phyloP scores from a whole-genome alignment of 345 rosid species.

The Anacardium occidentale region DNA sequence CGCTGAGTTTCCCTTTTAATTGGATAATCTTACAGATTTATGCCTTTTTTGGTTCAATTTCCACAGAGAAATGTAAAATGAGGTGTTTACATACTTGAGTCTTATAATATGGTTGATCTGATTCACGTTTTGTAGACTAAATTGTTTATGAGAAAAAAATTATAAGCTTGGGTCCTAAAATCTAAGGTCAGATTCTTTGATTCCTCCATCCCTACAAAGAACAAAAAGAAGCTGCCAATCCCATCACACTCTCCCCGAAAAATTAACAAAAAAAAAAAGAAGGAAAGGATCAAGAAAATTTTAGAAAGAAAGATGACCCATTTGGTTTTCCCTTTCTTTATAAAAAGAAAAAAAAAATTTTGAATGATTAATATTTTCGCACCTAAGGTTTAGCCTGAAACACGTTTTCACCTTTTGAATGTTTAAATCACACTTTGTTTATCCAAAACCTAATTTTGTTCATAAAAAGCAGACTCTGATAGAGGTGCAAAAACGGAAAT shows the following conservation, averaged over 20 bases:
- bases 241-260: conserved; percentile 33
- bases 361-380: too few relatives aligned
- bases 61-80: background rate
- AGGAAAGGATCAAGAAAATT: conserved; percentile 10
- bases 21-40: conserved; percentile 24
- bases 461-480: too few relatives aligned
- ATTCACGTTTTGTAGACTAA: conserved; percentile 35
- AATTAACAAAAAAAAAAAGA: conserved; percentile 2
- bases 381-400: too few relatives aligned
- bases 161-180: conserved; percentile 33
- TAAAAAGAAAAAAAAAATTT: too few relatives aligned
- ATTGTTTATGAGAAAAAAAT: conserved; percentile 29
- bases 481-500: too few relatives aligned
- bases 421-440: too few relatives aligned
- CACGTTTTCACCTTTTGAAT: too few relatives aligned
- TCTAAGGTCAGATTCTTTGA: conserved; percentile 75
- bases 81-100: conserved; percentile 9
- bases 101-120: conserved; percentile 30
- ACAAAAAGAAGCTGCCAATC: conserved; percentile 82
- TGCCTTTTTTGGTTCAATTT: conserved; percentile 23
- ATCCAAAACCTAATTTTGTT: too few relatives aligned
- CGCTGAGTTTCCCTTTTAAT: conserved; percentile 31
- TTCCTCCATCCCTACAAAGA: conserved; percentile 62
- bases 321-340: conserved; percentile 31
- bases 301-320: conserved; percentile 19